Conservation (phyloP, 164 flowering plant species). For the Platanus orientalis region DNA sequence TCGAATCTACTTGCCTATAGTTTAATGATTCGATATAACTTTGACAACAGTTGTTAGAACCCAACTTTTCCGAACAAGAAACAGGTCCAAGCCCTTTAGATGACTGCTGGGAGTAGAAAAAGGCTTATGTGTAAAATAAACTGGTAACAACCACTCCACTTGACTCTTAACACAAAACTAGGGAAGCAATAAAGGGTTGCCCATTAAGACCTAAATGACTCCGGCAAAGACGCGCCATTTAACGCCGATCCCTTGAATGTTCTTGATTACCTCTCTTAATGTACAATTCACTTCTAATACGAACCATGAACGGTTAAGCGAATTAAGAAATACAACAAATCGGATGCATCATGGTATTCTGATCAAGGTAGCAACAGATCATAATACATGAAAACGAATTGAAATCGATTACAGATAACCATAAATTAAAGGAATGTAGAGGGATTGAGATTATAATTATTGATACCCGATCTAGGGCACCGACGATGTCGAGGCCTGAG, state of each 20-base stretch:
- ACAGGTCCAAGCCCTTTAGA: too few species aligned
- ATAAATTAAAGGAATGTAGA: background rate
- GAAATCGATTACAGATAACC: background rate
- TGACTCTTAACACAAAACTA: background rate
- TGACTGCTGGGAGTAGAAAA: too few species aligned
- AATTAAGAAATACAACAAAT: background rate
- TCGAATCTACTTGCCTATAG: background rate
- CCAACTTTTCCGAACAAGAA: too few species aligned
- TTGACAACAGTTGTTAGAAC: background rate
- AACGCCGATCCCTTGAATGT: background rate
- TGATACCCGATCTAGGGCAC: conserved; percentile 59
- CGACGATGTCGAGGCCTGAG: conserved; percentile 74
- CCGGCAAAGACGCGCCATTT: background rate
- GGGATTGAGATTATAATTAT: background rate
- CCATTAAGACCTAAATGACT: background rate
- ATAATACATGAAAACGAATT: background rate
- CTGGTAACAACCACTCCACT: background rate
- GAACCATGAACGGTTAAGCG: too few species aligned
- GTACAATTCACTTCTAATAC: background rate
- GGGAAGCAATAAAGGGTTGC: background rate
- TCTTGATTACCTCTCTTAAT: background rate
- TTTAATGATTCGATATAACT: too few species aligned
- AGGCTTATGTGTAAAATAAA: background rate
- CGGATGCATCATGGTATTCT: too few species aligned
- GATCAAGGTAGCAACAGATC: background rate